Evolutionary conservation across 371 early-diverging fungal species (phyloP).

Genomic region (Mucor lusitanicus): DNA sequence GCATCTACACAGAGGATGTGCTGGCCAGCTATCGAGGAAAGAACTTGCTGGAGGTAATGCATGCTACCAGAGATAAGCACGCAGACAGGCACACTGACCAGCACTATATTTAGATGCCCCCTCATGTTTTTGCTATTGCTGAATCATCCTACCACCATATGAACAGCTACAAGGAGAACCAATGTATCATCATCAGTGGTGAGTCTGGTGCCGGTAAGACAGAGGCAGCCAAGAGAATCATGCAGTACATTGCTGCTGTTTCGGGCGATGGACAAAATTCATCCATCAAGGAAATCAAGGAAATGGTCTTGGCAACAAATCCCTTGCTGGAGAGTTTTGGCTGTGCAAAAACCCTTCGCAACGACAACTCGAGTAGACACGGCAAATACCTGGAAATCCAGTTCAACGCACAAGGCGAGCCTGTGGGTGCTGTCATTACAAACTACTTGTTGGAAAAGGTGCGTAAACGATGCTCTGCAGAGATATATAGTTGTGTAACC

Average conservation of each 20-base stretch:
- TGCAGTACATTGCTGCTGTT: slow-evolving; percentile 97
- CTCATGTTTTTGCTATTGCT: slow-evolving; percentile 89
- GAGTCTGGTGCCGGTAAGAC: slow-evolving; percentile 94
- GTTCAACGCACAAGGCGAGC: slow-evolving; percentile 91
- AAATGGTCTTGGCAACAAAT: slow-evolving; percentile 96
- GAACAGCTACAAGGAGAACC: slow-evolving; percentile 96
- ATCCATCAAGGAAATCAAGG: slow-evolving; percentile 90
- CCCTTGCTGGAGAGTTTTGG: slow-evolving; percentile 99
- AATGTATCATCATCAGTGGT: slow-evolving; percentile 96
- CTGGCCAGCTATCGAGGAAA: slow-evolving; percentile 78
- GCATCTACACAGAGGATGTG: slow-evolving; percentile 79
- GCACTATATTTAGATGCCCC: slow-evolving; percentile 62
- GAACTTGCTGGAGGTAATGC: slow-evolving; percentile 76
- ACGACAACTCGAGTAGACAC: slow-evolving; percentile 99
- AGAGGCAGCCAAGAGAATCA: slow-evolving; percentile 89
- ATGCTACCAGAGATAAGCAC: background rate
- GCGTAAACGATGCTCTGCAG: background rate
- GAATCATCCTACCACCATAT: slow-evolving; percentile 89
- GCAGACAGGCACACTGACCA: background rate
- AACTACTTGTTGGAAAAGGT: slow-evolving; percentile 99
- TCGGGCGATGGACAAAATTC: slow-evolving; percentile 72
- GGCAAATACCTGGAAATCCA: slow-evolving; percentile 99
- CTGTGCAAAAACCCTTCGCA: slow-evolving; percentile 98
- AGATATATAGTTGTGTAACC: background rate
- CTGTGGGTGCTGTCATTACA: slow-evolving; percentile 97